Percentiles rank a stretch among this genome's conserved stretches.
Conservation (phyloP, 805 yeast species). For the Danielozyma ontarioensis region DNA sequence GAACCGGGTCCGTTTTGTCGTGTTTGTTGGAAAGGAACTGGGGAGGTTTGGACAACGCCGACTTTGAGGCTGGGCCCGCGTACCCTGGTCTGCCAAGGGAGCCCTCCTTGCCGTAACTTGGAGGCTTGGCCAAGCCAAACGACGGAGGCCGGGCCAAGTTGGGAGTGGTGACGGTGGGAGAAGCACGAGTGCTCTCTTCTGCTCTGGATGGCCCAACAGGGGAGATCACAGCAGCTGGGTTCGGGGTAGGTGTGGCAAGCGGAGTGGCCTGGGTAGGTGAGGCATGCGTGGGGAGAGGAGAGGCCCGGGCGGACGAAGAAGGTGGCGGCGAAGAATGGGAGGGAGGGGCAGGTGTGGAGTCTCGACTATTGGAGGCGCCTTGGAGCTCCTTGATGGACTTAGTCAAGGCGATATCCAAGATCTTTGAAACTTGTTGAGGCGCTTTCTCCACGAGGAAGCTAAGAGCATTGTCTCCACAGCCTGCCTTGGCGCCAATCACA, state of each 20-base stretch:
- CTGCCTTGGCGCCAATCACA: conserved; percentile 81
- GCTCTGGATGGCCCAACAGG: no score
- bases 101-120: not conserved
- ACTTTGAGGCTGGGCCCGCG: not conserved
- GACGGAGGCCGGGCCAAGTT: not conserved
- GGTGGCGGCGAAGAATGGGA: conserved; percentile 2
- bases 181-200: no score
- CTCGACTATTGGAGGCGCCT: conserved; percentile 14
- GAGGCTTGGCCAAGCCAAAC: not conserved
- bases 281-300: no score
- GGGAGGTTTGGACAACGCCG: conserved; percentile 27
- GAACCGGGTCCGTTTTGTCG: conserved; percentile 5
- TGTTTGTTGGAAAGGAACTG: conserved; percentile 32
- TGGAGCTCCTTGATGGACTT: conserved; percentile 58
- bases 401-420: conserved; percentile 73
- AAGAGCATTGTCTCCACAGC: conserved; percentile 73
- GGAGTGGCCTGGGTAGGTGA: no score
- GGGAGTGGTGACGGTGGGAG: not conserved
- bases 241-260: not conserved
- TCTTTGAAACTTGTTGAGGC: conserved; percentile 74
- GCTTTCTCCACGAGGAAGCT: conserved; percentile 75
- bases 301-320: conserved; percentile 2
- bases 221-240: not conserved
- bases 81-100: not conserved
- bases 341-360: conserved; percentile 8